Evolutionary conservation across 2,329 filamentous ascomycete genomes (phyloP).

Genomic region (Dothideomycetidae sp.): DNA sequence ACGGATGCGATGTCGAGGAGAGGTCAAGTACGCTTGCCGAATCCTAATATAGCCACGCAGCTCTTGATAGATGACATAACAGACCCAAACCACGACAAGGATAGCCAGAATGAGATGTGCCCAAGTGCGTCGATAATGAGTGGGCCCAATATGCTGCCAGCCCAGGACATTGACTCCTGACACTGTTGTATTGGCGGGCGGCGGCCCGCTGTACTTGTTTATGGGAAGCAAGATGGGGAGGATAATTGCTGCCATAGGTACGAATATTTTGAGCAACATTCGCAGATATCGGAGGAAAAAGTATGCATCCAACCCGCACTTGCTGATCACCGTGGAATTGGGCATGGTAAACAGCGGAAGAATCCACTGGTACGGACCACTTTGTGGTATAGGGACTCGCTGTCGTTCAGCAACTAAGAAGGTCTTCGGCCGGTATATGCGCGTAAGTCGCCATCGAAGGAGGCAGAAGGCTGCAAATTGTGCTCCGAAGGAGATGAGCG

Average conservation of each 20-base stretch:
- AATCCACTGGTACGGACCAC: slow-evolving; percentile 40
- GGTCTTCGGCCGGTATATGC: slow-evolving; percentile 70
- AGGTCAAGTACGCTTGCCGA: slow-evolving; percentile 86
- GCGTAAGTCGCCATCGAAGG: slow-evolving; percentile 60
- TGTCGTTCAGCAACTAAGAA: slow-evolving; percentile 77
- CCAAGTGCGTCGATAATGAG: slow-evolving; percentile 54
- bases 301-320: slow-evolving; percentile 91
- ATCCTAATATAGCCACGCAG: slow-evolving; percentile 79
- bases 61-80: slow-evolving; percentile 75
- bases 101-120: slow-evolving; percentile 74
- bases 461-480: slow-evolving; percentile 58
- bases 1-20: slow-evolving; percentile 80
- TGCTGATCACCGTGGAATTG: slow-evolving; percentile 77
- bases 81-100: slow-evolving; percentile 67
- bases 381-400: slow-evolving; percentile 60
- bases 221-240: slow-evolving; percentile 76
- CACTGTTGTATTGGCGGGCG: slow-evolving; percentile 32
- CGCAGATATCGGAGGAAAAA: slow-evolving; percentile 89
- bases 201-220: slow-evolving; percentile 55
- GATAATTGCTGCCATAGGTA: slow-evolving; percentile 64
- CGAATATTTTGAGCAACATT: slow-evolving; percentile 78
- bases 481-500: slow-evolving; percentile 21
- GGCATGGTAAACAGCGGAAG: slow-evolving; percentile 49
- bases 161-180: slow-evolving; percentile 56
- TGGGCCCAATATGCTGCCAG: slow-evolving; percentile 67